A percentile compares a stretch with the other conserved stretches of the same genome.
Conservation (phyloP, 2,329 filamentous ascomycete genomes). For the Curvularia spicifera region DNA sequence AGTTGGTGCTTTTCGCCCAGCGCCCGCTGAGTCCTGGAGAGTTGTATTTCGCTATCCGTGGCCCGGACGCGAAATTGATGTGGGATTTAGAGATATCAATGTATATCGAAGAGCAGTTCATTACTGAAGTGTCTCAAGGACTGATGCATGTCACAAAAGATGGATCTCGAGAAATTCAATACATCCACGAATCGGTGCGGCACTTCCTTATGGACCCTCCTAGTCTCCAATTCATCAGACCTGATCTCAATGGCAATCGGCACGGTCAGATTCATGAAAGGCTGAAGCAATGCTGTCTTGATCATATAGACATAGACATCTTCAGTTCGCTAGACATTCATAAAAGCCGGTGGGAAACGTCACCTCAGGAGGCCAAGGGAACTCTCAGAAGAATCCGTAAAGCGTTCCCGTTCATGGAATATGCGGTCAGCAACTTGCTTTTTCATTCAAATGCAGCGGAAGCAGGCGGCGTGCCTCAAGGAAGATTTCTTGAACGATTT, state of each 20-base stretch:
- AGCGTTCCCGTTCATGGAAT: slow-evolving; percentile 56
- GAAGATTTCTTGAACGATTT: slow-evolving; percentile 36
- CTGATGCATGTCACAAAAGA: slow-evolving; percentile 25
- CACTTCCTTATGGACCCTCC: slow-evolving; percentile 52
- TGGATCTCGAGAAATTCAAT: slow-evolving; percentile 35
- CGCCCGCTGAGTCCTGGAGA: slow-evolving; percentile 21
- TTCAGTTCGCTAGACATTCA: background rate
- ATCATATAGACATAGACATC: slow-evolving; percentile 48
- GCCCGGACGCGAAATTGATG: slow-evolving; percentile 6
- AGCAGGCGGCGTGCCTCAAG: slow-evolving; percentile 26
- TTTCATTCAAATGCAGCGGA: slow-evolving; percentile 52
- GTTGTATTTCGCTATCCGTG: slow-evolving; percentile 23
- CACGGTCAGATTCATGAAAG: slow-evolving; percentile 50
- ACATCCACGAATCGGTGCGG: slow-evolving; percentile 38
- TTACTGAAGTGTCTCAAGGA: slow-evolving; percentile 34
- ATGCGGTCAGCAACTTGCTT: slow-evolving; percentile 51
- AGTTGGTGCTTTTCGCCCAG: slow-evolving; percentile 28
- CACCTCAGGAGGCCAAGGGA: slow-evolving; percentile 1
- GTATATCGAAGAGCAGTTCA: slow-evolving; percentile 22
- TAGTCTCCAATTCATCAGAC: slow-evolving; percentile 38
- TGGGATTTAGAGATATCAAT: slow-evolving; percentile 23
- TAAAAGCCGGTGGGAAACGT: slow-evolving; percentile 9
- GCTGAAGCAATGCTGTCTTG: slow-evolving; percentile 51
- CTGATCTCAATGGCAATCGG: slow-evolving; percentile 42
- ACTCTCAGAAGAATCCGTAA: slow-evolving; percentile 5